These are phyloP conservation scores for Elaeis guineensis DNA, from an alignment of 176 grass and related monocot genomes.

Conservation along the genomic window DNA sequence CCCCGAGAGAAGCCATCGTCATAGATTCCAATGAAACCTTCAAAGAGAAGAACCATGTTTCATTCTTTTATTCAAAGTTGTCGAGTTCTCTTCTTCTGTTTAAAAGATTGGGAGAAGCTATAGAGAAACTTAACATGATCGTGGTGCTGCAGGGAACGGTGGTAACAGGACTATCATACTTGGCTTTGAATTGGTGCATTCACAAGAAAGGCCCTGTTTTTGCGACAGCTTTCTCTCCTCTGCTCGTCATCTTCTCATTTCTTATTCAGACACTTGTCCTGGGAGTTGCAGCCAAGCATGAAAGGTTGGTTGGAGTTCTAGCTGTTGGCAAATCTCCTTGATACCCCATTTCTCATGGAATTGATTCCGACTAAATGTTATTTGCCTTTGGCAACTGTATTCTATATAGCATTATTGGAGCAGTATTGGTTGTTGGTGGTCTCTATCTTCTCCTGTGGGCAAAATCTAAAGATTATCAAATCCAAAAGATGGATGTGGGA, in stretches of 20 bases:
- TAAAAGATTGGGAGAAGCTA: no score
- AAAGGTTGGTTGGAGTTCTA: slow-evolving; percentile 2
- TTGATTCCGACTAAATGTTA: slow-evolving; percentile 1
- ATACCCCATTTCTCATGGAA: not conserved
- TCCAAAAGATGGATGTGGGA: no score
- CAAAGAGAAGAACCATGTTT: no score
- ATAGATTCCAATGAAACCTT: no score
- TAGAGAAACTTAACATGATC: no score
- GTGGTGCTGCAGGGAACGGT: slow-evolving; percentile 19
- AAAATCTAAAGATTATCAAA: slow-evolving; percentile 22
- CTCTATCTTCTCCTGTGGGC: slow-evolving; percentile 32
- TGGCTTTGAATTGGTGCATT: slow-evolving; percentile 20
- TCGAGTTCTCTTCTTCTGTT: no score
- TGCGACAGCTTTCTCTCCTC: slow-evolving; percentile 22
- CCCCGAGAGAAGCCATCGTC: no score
- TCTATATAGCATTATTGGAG: slow-evolving; percentile 15
- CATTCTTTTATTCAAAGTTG: no score
- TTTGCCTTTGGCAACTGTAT: not conserved
- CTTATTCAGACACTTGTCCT: slow-evolving; percentile 20
- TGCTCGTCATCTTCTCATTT: slow-evolving; percentile 30
- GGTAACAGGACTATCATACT: slow-evolving; percentile 15
- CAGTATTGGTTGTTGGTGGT: slow-evolving; percentile 12
- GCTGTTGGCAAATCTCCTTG: not conserved
- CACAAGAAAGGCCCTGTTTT: slow-evolving; percentile 34
- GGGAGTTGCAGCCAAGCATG: not conserved